Evolutionary conservation across 2,329 filamentous ascomycete species (phyloP).

Genomic region (Albifimbria verrucaria): DNA sequence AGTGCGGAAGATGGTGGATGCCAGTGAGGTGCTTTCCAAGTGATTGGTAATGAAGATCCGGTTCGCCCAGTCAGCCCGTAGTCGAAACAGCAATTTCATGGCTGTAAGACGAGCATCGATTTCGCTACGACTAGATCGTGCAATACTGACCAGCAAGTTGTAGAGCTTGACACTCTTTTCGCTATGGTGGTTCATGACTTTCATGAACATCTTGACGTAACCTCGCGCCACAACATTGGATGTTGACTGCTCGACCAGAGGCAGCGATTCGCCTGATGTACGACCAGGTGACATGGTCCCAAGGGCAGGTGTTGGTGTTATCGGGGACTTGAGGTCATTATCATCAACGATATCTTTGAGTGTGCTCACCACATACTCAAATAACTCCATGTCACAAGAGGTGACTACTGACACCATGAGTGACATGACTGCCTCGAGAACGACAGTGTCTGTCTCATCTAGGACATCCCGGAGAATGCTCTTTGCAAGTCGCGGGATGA

Average conservation of each 20-base stretch:
- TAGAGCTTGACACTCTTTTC: slow-evolving; percentile 63
- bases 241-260: slow-evolving; percentile 41
- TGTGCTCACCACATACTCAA: slow-evolving; percentile 54
- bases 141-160: slow-evolving; percentile 61
- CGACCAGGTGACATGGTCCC: slow-evolving; percentile 15
- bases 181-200: slow-evolving; percentile 63
- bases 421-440: slow-evolving; percentile 63
- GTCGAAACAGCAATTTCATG: slow-evolving; percentile 75
- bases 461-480: slow-evolving; percentile 59
- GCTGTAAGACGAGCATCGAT: slow-evolving; percentile 69
- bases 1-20: slow-evolving; percentile 67
- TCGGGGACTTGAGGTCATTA: slow-evolving; percentile 43
- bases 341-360: slow-evolving; percentile 48
- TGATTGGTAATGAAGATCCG: slow-evolving; percentile 68
- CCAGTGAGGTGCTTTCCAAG: slow-evolving; percentile 71
- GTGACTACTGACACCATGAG: slow-evolving; percentile 64
- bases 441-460: slow-evolving; percentile 59
- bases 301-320: slow-evolving; percentile 23
- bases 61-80: slow-evolving; percentile 79
- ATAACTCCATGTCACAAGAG: slow-evolving; percentile 56
- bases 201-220: slow-evolving; percentile 73
- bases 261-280: background rate
- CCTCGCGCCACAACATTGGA: slow-evolving; percentile 70
- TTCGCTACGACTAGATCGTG: slow-evolving; percentile 56
- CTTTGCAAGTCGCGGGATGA: slow-evolving; percentile 56